A percentile compares a stretch with the other conserved stretches of the same genome.
These are phyloP conservation scores for Neltuma alba DNA, from an alignment of 306 rosid species.

Conservation along the genomic window DNA sequence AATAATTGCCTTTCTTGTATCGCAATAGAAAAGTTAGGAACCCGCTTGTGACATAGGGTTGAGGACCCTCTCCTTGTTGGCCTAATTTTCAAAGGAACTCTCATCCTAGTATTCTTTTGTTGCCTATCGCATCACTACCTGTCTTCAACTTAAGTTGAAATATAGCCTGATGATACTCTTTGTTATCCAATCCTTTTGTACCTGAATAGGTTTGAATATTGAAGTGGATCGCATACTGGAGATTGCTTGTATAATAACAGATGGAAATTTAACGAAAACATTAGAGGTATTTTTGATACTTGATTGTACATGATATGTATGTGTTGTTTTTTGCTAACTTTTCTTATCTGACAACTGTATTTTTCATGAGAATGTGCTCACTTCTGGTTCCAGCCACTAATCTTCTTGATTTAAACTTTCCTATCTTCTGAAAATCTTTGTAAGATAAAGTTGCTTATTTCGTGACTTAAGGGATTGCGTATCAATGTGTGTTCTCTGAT, in stretches of 20 bases:
- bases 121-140: neutral
- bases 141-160: conserved; percentile 10
- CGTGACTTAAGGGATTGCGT: neutral
- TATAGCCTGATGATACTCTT: neutral
- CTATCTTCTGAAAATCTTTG: neutral
- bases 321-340: conserved; percentile 3
- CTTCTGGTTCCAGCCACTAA: neutral
- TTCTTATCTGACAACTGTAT: neutral
- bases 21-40: neutral
- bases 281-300: conserved; percentile 66
- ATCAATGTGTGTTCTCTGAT: neutral
- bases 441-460: conserved; percentile 13
- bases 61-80: neutral
- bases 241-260: conserved; percentile 92
- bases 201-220: conserved; percentile 71
- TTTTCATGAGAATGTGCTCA: conserved; percentile 20
- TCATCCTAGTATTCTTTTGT: conserved; percentile 14
- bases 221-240: conserved; percentile 91
- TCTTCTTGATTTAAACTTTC: neutral
- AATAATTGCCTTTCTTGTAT: neutral
- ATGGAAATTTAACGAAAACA: conserved; percentile 73
- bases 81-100: neutral
- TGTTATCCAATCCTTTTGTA: conserved; percentile 12
- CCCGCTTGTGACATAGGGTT: neutral
- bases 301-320: neutral